Conservation (phyloP, 495 filamentous ascomycete species). For the Xeromyces bisporus region DNA sequence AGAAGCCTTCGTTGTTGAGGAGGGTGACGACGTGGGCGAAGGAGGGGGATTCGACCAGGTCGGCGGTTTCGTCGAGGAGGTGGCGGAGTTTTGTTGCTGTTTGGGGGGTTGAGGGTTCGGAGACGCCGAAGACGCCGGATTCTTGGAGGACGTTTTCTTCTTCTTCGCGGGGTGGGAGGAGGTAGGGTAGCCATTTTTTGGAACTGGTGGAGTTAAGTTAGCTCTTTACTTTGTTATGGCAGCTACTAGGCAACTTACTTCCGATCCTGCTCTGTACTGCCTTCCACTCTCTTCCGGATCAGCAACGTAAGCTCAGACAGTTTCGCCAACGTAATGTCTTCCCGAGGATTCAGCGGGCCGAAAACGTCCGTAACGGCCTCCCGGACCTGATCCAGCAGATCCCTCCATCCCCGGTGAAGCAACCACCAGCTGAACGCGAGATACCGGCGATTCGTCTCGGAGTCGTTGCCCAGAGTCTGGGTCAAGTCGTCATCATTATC, state of each 20-base stretch:
- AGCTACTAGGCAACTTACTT: slow-evolving; percentile 27
- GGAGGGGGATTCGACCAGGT: slow-evolving; percentile 83
- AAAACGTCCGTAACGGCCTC: slow-evolving; percentile 72
- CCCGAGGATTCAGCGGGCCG: slow-evolving; percentile 67
- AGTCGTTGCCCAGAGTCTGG: slow-evolving; percentile 73
- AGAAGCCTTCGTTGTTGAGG: slow-evolving; percentile 76
- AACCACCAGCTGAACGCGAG: slow-evolving; percentile 98
- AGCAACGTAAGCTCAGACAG: slow-evolving; percentile 64
- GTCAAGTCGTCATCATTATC: slow-evolving; percentile 74
- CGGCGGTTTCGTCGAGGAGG: slow-evolving; percentile 88
- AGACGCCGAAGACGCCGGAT: slow-evolving; percentile 53
- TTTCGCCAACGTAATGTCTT: slow-evolving; percentile 62
- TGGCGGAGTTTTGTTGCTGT: slow-evolving; percentile 49
- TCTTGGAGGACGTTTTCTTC: slow-evolving; percentile 71
- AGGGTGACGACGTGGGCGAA: slow-evolving; percentile 70
- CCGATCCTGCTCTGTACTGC: slow-evolving; percentile 44
- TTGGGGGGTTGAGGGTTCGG: slow-evolving; percentile 22
- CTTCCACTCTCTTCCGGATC: slow-evolving; percentile 72
- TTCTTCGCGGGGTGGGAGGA: slow-evolving; percentile 62
- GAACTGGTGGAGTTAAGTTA: slow-evolving; percentile 12
- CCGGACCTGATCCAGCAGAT: slow-evolving; percentile 62
- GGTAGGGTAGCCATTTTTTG: slow-evolving; percentile 61
- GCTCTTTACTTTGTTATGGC: neutral
- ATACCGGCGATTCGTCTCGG: slow-evolving; percentile 85
- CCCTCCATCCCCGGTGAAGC: slow-evolving; percentile 74